Conservation (phyloP, 352 stramenopile genomes). For the Peronospora destructor region DNA sequence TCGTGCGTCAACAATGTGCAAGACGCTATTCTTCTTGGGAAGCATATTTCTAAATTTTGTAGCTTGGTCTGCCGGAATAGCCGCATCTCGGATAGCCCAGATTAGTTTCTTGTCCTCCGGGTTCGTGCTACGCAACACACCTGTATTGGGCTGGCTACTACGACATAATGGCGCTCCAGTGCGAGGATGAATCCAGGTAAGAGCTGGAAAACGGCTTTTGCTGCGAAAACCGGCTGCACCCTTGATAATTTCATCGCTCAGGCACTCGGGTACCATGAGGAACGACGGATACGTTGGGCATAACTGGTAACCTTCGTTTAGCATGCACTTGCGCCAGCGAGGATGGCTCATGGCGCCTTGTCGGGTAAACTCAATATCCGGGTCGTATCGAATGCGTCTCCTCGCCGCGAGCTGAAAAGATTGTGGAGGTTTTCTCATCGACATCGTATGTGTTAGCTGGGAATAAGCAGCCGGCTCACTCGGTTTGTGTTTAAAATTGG, state of each 20-base stretch:
- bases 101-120: constrained; percentile 88
- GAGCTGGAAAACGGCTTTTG: constrained; percentile 65
- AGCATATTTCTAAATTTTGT: constrained; percentile 12
- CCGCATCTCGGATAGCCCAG: constrained; percentile 78
- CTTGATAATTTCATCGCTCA: constrained; percentile 64
- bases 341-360: constrained; percentile 61
- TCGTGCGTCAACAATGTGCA: constrained; percentile 88
- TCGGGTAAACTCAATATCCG: constrained; percentile 47
- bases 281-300: constrained; percentile 68
- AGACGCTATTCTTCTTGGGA: constrained; percentile 64
- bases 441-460: constrained; percentile 17
- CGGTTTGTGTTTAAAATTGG: constrained; percentile 38
- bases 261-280: constrained; percentile 54
- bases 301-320: constrained; percentile 68
- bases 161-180: constrained; percentile 91
- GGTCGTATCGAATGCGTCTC: constrained; percentile 70
- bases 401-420: constrained; percentile 35
- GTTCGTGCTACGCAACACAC: constrained; percentile 89
- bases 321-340: constrained; percentile 48
- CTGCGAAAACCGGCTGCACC: constrained; percentile 65
- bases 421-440: constrained; percentile 26
- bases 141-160: constrained; percentile 92
- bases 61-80: constrained; percentile 40
- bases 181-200: constrained; percentile 88
- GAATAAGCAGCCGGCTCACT: constrained; percentile 29